These are phyloP conservation scores for Trametes gibbosa DNA, from an alignment of 768 basidiomycete genomes.

Conservation along the genomic window DNA sequence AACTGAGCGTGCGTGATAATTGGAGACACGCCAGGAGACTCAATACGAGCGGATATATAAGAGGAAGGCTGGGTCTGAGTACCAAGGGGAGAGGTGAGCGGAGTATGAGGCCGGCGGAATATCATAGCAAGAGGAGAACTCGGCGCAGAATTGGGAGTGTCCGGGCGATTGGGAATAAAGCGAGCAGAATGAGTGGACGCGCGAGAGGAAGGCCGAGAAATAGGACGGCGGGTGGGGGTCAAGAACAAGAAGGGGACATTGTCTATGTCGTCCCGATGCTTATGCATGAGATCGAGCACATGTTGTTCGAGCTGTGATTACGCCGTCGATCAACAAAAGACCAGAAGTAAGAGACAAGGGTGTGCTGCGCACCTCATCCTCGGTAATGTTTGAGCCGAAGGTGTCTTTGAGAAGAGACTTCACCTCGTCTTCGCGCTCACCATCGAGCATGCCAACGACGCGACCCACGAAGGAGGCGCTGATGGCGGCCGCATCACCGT, in stretches of 20 bases:
- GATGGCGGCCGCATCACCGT: conserved; percentile 57
- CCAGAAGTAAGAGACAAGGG: not conserved
- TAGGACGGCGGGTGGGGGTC: conserved; percentile 74
- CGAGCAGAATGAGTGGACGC: conserved; percentile 70
- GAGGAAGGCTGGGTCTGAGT: conserved; percentile 46
- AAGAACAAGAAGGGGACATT: conserved; percentile 82
- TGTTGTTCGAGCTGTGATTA: conserved; percentile 72
- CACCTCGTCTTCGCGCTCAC: conserved; percentile 86
- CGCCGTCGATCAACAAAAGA: not conserved
- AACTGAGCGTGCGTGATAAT: conserved; percentile 64
- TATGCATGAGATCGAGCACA: conserved; percentile 94
- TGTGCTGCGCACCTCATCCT: conserved; percentile 54
- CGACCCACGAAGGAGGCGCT: conserved; percentile 61
- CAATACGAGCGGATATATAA: conserved; percentile 54
- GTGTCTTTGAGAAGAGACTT: conserved; percentile 70
- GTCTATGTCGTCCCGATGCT: conserved; percentile 81
- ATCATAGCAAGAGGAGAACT: conserved; percentile 72
- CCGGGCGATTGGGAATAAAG: conserved; percentile 61
- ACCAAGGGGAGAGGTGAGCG: conserved; percentile 74
- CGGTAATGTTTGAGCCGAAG: conserved; percentile 54
- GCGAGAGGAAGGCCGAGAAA: conserved; percentile 78
- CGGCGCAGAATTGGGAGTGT: conserved; percentile 74
- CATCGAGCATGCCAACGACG: conserved; percentile 69
- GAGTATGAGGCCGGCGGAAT: conserved; percentile 79
- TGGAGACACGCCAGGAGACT: conserved; percentile 65